A percentile compares a stretch with the other conserved stretches of the same genome.
Evolutionary conservation across 2,329 filamentous ascomycete genomes (phyloP).

Genomic region (Didymella segeticola): DNA sequence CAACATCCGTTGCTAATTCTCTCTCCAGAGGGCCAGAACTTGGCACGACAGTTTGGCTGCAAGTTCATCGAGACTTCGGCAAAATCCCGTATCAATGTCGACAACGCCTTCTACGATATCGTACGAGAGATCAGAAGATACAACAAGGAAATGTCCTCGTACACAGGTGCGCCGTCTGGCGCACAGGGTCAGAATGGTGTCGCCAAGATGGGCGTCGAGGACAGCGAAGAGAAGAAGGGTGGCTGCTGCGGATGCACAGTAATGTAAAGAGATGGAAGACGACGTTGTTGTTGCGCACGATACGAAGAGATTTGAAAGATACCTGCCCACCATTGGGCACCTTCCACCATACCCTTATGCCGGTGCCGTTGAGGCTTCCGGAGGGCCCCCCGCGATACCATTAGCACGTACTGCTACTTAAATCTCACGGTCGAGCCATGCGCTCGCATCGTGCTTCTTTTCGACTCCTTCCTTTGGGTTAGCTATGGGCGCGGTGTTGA

Average conservation of each 20-base stretch:
- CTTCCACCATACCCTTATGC: constrained; percentile 33
- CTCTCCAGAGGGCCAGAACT: constrained; percentile 80
- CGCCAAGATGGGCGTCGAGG: constrained; percentile 81
- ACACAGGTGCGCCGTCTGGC: constrained; percentile 70
- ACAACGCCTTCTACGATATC: constrained; percentile 98
- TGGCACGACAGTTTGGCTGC: constrained; percentile 89
- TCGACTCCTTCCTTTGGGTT: constrained; percentile 36
- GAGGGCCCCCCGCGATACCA: constrained; percentile 43
- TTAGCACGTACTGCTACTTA: constrained; percentile 45
- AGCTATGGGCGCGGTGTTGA: constrained; percentile 38
- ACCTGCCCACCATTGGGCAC: constrained; percentile 35
- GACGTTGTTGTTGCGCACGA: constrained; percentile 17
- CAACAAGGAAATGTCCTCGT: constrained; percentile 96
- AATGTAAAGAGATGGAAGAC: constrained; percentile 68
- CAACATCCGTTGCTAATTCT: constrained; percentile 27
- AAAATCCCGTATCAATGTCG: constrained; percentile 97
- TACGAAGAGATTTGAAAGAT: constrained; percentile 30
- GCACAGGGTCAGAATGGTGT: constrained; percentile 62
- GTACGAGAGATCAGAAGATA: constrained; percentile 97
- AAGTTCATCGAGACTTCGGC: constrained; percentile 99
- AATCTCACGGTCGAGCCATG: constrained; percentile 28
- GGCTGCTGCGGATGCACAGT: constrained; percentile 91
- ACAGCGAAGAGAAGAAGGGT: constrained; percentile 69
- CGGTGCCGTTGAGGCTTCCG: constrained; percentile 27
- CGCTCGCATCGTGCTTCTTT: constrained; percentile 24